Evolutionary conservation across 176 grass and related monocot genomes (phyloP).

Genomic region (Phragmites australis): DNA sequence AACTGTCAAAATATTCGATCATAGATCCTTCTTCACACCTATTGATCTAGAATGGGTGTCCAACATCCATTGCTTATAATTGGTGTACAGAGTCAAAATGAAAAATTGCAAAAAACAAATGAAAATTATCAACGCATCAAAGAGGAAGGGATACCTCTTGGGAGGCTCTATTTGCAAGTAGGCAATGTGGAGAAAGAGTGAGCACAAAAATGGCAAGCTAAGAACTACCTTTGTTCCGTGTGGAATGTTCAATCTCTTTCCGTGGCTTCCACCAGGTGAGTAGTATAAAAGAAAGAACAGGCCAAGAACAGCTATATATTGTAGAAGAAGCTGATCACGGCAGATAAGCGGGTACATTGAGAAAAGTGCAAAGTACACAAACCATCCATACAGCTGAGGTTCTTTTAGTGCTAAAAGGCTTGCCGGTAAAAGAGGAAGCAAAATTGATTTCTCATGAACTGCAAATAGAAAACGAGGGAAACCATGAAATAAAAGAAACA

Average conservation of each 20-base stretch:
- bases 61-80: slow-evolving; percentile 81
- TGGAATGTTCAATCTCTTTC: slow-evolving; percentile 32
- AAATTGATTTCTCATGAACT: slow-evolving; percentile 99
- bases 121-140: slow-evolving; percentile 87
- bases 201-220: slow-evolving; percentile 53
- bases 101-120: slow-evolving; percentile 90
- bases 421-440: slow-evolving; percentile 91
- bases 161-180: slow-evolving; percentile 73
- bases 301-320: slow-evolving; percentile 67
- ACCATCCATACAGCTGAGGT: slow-evolving; percentile 72
- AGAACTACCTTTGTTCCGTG: slow-evolving; percentile 47
- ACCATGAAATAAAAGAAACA: slow-evolving; percentile 13
- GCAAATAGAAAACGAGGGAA: slow-evolving; percentile 37
- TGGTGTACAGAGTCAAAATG: slow-evolving; percentile 65
- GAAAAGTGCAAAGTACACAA: slow-evolving; percentile 76
- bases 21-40: slow-evolving; percentile 72
- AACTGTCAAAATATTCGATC: slow-evolving; percentile 43
- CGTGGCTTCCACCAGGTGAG: slow-evolving; percentile 41
- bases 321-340: slow-evolving; percentile 78
- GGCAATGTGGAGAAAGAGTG: slow-evolving; percentile 52
- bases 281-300: slow-evolving; percentile 82
- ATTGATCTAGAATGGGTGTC: slow-evolving; percentile 45
- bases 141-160: slow-evolving; percentile 79
- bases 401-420: slow-evolving; percentile 82
- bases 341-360: slow-evolving; percentile 82